phyloP scores from a whole-genome alignment of 2,329 filamentous ascomycete genomes.

The Orbilia oligospora region DNA sequence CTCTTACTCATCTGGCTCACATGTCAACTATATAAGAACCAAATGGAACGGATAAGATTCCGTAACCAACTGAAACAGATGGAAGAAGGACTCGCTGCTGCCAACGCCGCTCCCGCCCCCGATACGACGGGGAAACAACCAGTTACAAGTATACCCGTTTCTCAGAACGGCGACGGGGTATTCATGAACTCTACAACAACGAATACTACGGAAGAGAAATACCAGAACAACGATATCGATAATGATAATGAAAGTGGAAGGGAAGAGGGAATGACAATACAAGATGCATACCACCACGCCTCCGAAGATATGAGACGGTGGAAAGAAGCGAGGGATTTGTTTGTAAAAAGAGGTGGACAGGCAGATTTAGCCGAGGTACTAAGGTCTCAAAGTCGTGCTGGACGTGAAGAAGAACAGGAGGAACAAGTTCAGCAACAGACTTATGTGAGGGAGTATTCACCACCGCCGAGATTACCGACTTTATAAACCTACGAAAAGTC shows the following conservation, averaged over 20 bases:
- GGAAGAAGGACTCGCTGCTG: background rate
- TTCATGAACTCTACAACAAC: background rate
- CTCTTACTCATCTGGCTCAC: background rate
- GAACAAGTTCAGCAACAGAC: background rate
- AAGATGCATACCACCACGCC: background rate
- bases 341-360: conserved; percentile 7
- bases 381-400: background rate
- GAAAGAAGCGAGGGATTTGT: conserved; percentile 8
- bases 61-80: background rate
- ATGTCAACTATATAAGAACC: background rate
- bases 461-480: conserved; percentile 10
- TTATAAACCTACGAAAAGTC: background rate
- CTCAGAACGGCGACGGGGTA: background rate
- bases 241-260: background rate
- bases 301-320: conserved; percentile 7
- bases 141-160: background rate
- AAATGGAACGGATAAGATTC: background rate
- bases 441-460: conserved; percentile 16
- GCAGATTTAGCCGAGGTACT: conserved; percentile 3
- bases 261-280: background rate
- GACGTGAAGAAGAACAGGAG: background rate
- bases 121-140: background rate
- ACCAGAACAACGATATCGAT: background rate
- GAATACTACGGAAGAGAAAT: too few relatives aligned
- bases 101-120: background rate